phyloP scores from a whole-genome alignment of 2,329 filamentous ascomycete species.

The Magnaporthiopsis rhizophila region DNA sequence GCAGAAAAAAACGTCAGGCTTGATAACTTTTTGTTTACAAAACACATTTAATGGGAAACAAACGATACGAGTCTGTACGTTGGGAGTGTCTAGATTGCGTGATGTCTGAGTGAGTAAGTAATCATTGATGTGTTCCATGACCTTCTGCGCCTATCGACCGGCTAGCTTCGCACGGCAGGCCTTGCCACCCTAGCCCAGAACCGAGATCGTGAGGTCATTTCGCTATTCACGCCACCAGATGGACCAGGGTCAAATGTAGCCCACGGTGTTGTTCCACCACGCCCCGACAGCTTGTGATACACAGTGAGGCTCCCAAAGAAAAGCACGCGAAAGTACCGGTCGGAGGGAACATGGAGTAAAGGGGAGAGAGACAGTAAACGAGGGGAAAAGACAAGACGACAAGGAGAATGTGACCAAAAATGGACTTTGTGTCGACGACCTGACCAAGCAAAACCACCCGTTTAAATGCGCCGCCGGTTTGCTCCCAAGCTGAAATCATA shows the following conservation, averaged over 20 bases:
- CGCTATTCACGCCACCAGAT: not conserved
- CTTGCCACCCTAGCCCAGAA: not conserved
- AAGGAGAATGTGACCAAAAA: conserved; percentile 1
- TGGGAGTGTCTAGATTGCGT: not conserved
- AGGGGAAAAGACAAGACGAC: not conserved
- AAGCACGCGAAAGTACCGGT: not conserved
- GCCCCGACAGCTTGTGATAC: no score
- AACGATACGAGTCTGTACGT: not conserved
- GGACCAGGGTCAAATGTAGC: not conserved
- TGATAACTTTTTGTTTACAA: not conserved
- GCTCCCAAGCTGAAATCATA: not conserved
- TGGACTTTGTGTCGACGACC: not conserved
- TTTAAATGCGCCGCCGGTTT: conserved; percentile 5
- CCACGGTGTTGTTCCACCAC: no score
- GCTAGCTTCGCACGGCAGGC: not conserved
- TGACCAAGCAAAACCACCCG: not conserved
- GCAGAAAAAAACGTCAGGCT: not conserved
- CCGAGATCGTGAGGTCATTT: not conserved
- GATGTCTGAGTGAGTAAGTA: not conserved
- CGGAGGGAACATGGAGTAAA: not conserved
- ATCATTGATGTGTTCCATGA: not conserved
- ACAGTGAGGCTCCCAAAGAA: not conserved
- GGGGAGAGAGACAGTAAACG: not conserved
- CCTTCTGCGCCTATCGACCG: not conserved
- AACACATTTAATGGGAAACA: not conserved